Conservation (phyloP, 331 rosid genomes). For the Cydonia oblonga region DNA sequence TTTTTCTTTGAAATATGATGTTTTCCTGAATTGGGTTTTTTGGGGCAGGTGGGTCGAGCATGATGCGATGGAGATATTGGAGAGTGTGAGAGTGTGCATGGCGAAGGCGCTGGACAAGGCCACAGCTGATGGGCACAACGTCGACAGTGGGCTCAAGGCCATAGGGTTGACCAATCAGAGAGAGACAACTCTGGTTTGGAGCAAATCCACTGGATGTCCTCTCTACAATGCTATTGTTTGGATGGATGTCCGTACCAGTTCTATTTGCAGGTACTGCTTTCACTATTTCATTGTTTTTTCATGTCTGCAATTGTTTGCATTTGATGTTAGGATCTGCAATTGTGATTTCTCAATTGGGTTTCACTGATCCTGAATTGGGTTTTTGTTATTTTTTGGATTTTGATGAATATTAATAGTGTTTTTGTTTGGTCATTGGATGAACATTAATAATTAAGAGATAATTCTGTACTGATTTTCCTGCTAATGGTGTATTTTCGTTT, state of each 20-base stretch:
- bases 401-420: not conserved
- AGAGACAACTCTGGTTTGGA: constrained; percentile 86
- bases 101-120: constrained; percentile 79
- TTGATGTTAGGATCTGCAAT: not conserved
- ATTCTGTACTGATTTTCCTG: not conserved
- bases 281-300: not conserved
- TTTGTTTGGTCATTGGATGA: not conserved
- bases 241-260: constrained; percentile 85
- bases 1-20: not conserved
- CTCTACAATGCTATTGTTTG: constrained; percentile 83
- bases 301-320: not conserved
- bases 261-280: constrained; percentile 72
- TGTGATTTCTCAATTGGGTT: not conserved
- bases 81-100: constrained; percentile 66
- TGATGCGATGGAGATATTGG: constrained; percentile 79
- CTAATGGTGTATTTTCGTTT: too few species aligned
- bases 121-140: constrained; percentile 62
- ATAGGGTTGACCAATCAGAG: constrained; percentile 91
- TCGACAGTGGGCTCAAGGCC: constrained; percentile 59
- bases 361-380: not conserved
- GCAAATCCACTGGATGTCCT: constrained; percentile 80
- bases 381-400: not conserved
- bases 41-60: constrained; percentile 79
- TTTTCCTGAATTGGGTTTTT: too few species aligned
- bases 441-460: not conserved